Base-by-base conservation (phyloP, 192 early-diverging fungal genomes). In the Dispira simplex region DNA sequence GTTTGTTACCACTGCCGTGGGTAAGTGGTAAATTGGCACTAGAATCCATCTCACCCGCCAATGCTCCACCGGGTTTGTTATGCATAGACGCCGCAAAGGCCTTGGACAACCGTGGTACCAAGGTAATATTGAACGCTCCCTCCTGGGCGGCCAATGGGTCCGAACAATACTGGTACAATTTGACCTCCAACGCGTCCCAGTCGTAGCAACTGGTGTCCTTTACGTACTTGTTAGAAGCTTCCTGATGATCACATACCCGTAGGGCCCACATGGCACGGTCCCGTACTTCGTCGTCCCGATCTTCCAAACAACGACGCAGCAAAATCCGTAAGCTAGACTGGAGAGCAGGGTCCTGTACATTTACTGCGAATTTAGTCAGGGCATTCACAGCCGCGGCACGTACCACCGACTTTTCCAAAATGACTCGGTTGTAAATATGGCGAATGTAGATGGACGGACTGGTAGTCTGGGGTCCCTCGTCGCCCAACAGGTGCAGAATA, bases 381-480 rank as follows among this genome's bases (percentile, higher is more conserved):
- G 95, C 90, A 28, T 83, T 90, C n/a, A 97, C 93, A 5, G 97
- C 95, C 8, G 97, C 95, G 12, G 90, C 95, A 46, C 95, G 81
- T 28, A 99, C 92, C 68, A 90, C 91, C 3, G 93, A 87, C 68
- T 93, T 97, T 65, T 99, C 97, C 52, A 99, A 79, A 66, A 99
- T 96, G 45, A 99, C 91, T 11, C 96, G 84, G 78, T 99, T 99
- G 83, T 99, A 99, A 65, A 99, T 99, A 70, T 97, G 96, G n/a
- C 93, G 83, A 69, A 99, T 95, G 71, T 91, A 99, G 71, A 95
- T 90, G 13, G 90, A 87, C 20, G 97, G 94, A 21, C 86, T 87
- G n/a, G 81, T 66, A 14, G 91, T 93, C 66, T 83, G 85, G 20
- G 97, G 97, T 1, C 97, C 95, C 69, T 97, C 92, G 8, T 88